Evolutionary conservation across 1,284 basidiomycete species (phyloP), one percentile per base, ranked within the genome.

Genomic region (Sporisorium graminicola): DNA sequence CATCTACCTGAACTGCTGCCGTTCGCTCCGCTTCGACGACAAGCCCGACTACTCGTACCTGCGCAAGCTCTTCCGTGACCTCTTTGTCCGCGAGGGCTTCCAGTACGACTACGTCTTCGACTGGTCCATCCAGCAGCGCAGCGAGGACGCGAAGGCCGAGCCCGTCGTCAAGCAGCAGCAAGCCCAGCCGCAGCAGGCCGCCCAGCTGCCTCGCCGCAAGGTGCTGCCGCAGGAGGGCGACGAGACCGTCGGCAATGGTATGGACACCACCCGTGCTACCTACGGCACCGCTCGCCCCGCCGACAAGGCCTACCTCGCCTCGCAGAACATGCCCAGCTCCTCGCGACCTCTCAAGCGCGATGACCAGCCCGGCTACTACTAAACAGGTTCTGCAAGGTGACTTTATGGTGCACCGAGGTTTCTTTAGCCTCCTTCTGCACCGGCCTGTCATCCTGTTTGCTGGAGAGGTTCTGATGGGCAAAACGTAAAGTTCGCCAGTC

Each of bases 41-140:
- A 85, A 85, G 75, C 84, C 84, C 55, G 84, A 86, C 79, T 86
- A 86, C 84, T 82, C 80, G 44, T 86, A 86, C 80, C 78, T 86
- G 22, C 82, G 84, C 67, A 86, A 86, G 74, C 80, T 86, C 57
- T 86, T 86, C 83, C 82, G 84, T 54, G 84, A 90, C 70, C 77
- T 86, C 47, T 86, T 86, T 47, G 84, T 86, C 16, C 81, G 84
- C 46, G 84, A 86, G 74, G 84, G 84, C 49, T 86, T 85, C 83
- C 84, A 86, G 79, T 86, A 86, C 71, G 84, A 86, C 78, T 86
- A 86, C 63, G 82, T 86, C 60, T 86, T 85, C 49, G 84, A 86
- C 79, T 86, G 84, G 84, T 80, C 79, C 73, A 83, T 85, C 70
- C 84, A 86, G 76, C 84, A 82, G 51, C 77, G 78, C 50, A 75